Evolutionary conservation across 2,329 filamentous ascomycete genomes (phyloP).

Genomic region (Sclerotinia sclerotiorum): DNA sequence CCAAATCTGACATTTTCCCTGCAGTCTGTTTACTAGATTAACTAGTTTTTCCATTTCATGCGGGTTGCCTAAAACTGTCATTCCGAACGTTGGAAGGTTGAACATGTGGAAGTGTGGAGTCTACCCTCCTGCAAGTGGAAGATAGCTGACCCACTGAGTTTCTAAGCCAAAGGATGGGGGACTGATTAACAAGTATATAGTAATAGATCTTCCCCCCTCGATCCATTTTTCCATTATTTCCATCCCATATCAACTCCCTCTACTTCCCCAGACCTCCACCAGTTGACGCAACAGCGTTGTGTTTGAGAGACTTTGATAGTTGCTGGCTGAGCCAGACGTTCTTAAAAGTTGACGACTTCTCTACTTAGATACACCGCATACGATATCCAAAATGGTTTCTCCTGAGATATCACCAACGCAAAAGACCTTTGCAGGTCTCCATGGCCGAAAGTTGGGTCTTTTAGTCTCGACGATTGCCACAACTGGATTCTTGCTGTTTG

Average conservation of each 20-base stretch:
- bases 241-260: conserved; percentile 10
- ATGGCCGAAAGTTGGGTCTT: conserved; percentile 64
- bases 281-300: conserved; percentile 20
- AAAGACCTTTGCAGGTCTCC: conserved; percentile 55
- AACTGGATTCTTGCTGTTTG: conserved; percentile 81
- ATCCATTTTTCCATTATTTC: not conserved
- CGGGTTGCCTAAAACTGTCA: conserved; percentile 14
- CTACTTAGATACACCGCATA: not conserved
- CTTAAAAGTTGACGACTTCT: conserved; percentile 19
- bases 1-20: not conserved
- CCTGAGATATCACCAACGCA: conserved; percentile 15
- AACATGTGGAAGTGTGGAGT: conserved; percentile 21
- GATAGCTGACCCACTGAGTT: conserved; percentile 5
- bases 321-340: conserved; percentile 21
- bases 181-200: conserved; percentile 20
- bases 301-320: conserved; percentile 13
- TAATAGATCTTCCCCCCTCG: conserved; percentile 4
- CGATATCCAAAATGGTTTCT: conserved; percentile 7
- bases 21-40: conserved; percentile 6
- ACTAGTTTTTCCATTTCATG: not conserved
- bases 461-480: conserved; percentile 70
- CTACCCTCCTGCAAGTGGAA: not conserved
- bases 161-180: conserved; percentile 20
- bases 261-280: conserved; percentile 11
- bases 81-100: conserved; percentile 17